phyloP scores from a whole-genome alignment of 2,329 filamentous ascomycete species.

The Colletotrichum endophyticum region DNA sequence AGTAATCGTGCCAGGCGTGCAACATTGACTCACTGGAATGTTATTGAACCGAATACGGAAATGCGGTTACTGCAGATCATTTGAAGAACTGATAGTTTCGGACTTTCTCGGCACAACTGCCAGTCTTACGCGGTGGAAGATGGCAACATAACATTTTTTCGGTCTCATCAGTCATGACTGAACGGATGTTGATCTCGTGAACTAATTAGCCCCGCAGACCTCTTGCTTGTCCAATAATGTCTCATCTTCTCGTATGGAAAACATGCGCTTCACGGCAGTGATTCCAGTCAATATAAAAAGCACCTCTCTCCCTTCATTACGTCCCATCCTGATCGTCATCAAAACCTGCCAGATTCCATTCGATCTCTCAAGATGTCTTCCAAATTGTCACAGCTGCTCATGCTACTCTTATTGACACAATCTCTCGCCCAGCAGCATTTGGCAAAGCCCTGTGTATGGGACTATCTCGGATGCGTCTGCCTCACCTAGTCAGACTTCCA shows the following conservation, averaged over 20 bases:
- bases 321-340: neutral
- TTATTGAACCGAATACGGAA: neutral
- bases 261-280: neutral
- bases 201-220: rapidly evolving
- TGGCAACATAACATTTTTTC: neutral
- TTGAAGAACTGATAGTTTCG: neutral
- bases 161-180: neutral
- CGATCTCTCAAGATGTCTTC: neutral
- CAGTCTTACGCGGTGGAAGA: neutral
- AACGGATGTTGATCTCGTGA: rapidly evolving
- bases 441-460: neutral
- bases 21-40: neutral
- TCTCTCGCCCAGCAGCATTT: neutral
- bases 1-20: neutral
- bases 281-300: rapidly evolving
- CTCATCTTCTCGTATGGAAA: rapidly evolving
- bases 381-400: neutral
- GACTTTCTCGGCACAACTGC: neutral
- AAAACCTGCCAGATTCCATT: neutral
- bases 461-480: neutral
- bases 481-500: neutral
- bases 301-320: rapidly evolving
- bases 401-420: neutral
- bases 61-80: neutral
- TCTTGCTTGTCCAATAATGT: neutral